Base-by-base conservation (phyloP, 805 yeast species). In the Spencermartinsiella europaea region DNA sequence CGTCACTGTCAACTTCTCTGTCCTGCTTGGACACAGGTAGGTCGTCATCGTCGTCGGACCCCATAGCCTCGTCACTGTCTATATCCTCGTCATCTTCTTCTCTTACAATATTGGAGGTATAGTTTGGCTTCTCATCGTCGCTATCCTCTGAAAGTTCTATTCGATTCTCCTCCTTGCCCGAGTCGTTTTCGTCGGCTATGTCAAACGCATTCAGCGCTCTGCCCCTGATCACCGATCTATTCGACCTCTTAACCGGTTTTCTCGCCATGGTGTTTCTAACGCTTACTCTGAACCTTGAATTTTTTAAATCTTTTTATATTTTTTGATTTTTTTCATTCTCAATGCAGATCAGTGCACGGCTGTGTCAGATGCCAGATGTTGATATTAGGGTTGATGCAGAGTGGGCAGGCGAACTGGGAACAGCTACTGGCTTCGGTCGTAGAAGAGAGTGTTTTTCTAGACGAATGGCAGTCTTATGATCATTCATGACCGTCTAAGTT, bases 11-110 rank as follows among this genome's bases (percentile, higher is more conserved):
- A 14, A 66, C 68, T n/a, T 65, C 73, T 17, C 34, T 39, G 37
- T 40, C 35, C 8, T 37, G 27, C 27, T 17, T 25, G 20, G 43
- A 37, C 38, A 10, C 48, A 21, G 33, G 35, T 35, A 52, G 16
- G 22, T 48, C 84, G 45, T 72, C 75, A 46, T 80, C 86, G 48
- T 74, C 78, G 44, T 80, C 87, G 54, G 93, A 82, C 0, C 93
- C 95, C 49, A 86, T 66, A 0, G 95, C 96, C 56, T 85, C 96
- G 63, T 89, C 96, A 0, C 95, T 86, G 56, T 83, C 87, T 39
- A 85, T 69, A 50, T 85, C 70, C 19, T 65, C 69, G 22, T 64
- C 73, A 36, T 65, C 70, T 8, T 64, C 69, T 5, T 55, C 45
- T 22, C 53, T 51, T 20, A 62, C 71, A 7, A 55, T 58, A 22